A percentile compares a stretch with the other conserved stretches of the same genome.
phyloP scores from a whole-genome alignment of 1,284 basidiomycete species.

The Ceratobasidium sp. region DNA sequence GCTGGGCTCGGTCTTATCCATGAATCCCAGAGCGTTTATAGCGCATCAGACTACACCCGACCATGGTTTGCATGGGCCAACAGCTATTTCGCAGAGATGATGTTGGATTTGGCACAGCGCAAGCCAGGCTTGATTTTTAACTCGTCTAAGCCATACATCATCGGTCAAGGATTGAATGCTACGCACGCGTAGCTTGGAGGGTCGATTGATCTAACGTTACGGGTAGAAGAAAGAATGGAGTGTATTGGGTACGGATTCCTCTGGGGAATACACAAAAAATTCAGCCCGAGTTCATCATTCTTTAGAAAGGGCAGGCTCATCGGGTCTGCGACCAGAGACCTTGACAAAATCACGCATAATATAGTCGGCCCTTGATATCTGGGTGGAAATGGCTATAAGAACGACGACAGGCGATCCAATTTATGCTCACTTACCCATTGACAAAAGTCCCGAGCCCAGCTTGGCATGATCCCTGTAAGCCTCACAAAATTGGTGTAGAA shows the following conservation, averaged over 20 bases:
- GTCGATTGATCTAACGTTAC: neutral
- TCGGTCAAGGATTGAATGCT: neutral
- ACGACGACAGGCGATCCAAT: neutral
- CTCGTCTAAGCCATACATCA: slow-evolving; percentile 61
- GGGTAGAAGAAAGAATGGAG: neutral
- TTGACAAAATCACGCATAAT: slow-evolving; percentile 62
- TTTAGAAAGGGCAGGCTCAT: slow-evolving; percentile 28
- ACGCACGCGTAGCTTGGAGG: neutral
- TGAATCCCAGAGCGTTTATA: slow-evolving; percentile 74
- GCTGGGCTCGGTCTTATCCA: slow-evolving; percentile 79
- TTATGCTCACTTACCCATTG: slow-evolving; percentile 68
- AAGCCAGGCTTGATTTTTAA: slow-evolving; percentile 76
- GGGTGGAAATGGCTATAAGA: slow-evolving; percentile 10
- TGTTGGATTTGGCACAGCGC: slow-evolving; percentile 75
- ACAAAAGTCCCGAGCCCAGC: slow-evolving; percentile 73
- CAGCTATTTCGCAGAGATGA: slow-evolving; percentile 79
- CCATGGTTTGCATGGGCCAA: slow-evolving; percentile 87
- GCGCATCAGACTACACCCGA: slow-evolving; percentile 69
- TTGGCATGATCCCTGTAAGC: slow-evolving; percentile 71
- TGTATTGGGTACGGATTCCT: slow-evolving; percentile 26
- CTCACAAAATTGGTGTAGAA: slow-evolving; percentile 70
- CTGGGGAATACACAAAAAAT: slow-evolving; percentile 21
- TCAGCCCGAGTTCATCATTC: slow-evolving; percentile 12
- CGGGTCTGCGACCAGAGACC: slow-evolving; percentile 55
- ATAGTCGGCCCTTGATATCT: slow-evolving; percentile 63